These are phyloP conservation scores for Entophlyctis helioformis DNA, from an alignment of 192 early-diverging fungal species.

Conservation along the genomic window DNA sequence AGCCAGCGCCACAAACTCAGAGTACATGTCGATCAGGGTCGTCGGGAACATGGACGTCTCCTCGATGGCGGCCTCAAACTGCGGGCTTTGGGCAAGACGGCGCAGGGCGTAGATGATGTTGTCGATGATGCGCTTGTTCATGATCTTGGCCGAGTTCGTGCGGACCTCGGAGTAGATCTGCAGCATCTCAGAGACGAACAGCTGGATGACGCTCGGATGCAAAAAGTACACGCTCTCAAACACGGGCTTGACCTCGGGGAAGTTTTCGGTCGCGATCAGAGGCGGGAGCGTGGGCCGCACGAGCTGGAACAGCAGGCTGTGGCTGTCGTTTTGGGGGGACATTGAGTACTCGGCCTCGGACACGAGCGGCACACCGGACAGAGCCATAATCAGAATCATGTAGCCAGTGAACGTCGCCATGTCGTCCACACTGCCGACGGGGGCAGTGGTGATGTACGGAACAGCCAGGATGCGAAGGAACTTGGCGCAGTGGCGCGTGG, in stretches of 20 bases:
- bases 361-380: conserved; percentile 22
- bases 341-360: conserved; percentile 22
- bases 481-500: conserved; percentile 30
- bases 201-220: conserved; percentile 23
- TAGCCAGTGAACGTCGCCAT: conserved; percentile 21
- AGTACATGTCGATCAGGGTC: conserved; percentile 18
- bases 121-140: conserved; percentile 22
- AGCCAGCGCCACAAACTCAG: conserved; percentile 23
- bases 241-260: conserved; percentile 34
- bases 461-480: conserved; percentile 23
- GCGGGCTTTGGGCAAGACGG: conserved; percentile 15
- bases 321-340: conserved; percentile 9
- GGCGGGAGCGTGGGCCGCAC: conserved; percentile 22
- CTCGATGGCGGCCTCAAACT: conserved; percentile 26
- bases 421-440: conserved; percentile 13
- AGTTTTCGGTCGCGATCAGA: conserved; percentile 23
- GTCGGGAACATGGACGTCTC: conserved; percentile 18
- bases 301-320: conserved; percentile 22
- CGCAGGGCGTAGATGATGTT: conserved; percentile 24
- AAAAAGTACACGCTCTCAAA: conserved; percentile 22
- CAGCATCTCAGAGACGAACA: conserved; percentile 24
- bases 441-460: conserved; percentile 20
- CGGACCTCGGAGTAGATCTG: conserved; percentile 23
- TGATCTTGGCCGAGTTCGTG: conserved; percentile 3
- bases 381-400: conserved; percentile 24